Base-by-base conservation (phyloP, 441 rosid genomes). In the Pelargonium myrrhifolium region DNA sequence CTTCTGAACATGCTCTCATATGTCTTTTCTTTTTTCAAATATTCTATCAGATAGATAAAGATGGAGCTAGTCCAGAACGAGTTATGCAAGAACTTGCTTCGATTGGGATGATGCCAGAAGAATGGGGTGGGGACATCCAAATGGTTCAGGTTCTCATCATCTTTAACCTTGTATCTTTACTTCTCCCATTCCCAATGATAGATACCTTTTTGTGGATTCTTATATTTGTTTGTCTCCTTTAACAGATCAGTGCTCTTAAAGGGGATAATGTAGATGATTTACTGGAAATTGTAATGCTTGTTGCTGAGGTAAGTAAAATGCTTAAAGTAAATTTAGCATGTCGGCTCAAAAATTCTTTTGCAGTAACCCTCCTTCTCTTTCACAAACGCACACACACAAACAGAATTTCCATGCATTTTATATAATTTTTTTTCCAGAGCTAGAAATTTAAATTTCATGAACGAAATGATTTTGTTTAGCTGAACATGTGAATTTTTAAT, bases 41-140 rank as follows among this genome's bases (percentile, higher is more conserved):
- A 42, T 65, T 71, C 62, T 64, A 49, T 67, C 87, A 94, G 99
- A 87, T 94, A 68, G 99, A 94, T 84, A 91, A 89, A 81, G 96
- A 89, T 39, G 99, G 97, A 66, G 97, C 99, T 70, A 94, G 81
- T 85, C 96, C 97, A 1, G 92, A 94, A 65, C 79, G 89, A 79
- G 97, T 94, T 31, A 94, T 91, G 99, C 96, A 94, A 83, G 93
- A 89, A 77, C 99, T 94, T 77, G 87, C 99, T 74, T 84, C 92
- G 21, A 76, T 91, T 68, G 99, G 99, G 72, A 82, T 93, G 79
- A 88, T 93, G 97, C 91, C 99, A 39, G 99, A 93, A 83, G 96
- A 84, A 62, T 93, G 99, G 99, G 99, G 97, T 73, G 99, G 99
- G 67, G 89, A 91, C 77, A 80, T 81, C 79, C 97, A 97, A 65